phyloP scores from a whole-genome alignment of 2,329 filamentous ascomycete genomes.

The Monilinia polystroma region DNA sequence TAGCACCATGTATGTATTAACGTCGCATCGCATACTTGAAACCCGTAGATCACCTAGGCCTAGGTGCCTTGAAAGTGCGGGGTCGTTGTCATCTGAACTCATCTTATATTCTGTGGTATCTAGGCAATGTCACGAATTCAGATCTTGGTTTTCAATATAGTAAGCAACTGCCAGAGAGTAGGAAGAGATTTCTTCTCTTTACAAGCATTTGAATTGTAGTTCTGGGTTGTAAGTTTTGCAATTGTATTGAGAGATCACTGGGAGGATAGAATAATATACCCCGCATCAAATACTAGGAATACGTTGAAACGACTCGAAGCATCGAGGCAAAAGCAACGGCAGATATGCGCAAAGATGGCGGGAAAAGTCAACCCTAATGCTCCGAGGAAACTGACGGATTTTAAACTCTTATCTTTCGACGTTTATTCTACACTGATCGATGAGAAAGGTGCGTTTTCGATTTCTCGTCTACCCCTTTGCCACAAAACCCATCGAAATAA shows the following conservation, averaged over 20 bases:
- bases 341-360: not conserved
- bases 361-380: constrained; percentile 23
- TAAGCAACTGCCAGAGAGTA: not conserved
- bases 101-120: not conserved
- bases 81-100: not conserved
- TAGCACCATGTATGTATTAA: not conserved
- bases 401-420: constrained; percentile 28
- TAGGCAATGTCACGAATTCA: not conserved
- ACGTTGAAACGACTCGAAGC: not conserved
- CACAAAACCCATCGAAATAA: not conserved
- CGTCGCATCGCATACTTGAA: not conserved
- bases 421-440: constrained; percentile 29
- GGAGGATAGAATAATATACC: not conserved
- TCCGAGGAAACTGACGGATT: constrained; percentile 26
- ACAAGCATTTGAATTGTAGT: too few relatives aligned
- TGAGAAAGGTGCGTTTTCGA: constrained; percentile 19
- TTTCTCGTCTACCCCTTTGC: too few relatives aligned
- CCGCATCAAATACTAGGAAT: not conserved
- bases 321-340: not conserved
- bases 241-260: not conserved
- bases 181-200: not conserved
- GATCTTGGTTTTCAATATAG: not conserved
- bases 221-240: too few relatives aligned
- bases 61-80: not conserved
- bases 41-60: not conserved